These are phyloP conservation scores for Filosporella fistucella DNA, from an alignment of 495 filamentous ascomycete genomes.

Conservation along the genomic window DNA sequence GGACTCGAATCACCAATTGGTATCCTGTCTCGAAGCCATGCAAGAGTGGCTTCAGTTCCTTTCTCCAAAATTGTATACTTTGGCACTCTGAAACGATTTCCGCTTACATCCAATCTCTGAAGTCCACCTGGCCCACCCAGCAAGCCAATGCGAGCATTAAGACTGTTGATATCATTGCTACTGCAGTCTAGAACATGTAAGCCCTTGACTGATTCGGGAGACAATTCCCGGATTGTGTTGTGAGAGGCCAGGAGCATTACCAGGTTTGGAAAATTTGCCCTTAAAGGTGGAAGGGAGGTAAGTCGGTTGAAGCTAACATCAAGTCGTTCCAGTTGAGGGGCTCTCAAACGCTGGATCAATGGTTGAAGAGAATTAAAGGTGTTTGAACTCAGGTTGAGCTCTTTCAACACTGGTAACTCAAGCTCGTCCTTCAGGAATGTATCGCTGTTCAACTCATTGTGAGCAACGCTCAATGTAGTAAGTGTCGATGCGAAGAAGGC, in stretches of 20 bases:
- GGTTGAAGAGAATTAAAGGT: constrained; percentile 60
- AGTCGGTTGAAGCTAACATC: constrained; percentile 80
- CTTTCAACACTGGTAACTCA: constrained; percentile 66
- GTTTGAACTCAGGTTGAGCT: constrained; percentile 68
- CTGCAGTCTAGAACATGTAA: constrained; percentile 70
- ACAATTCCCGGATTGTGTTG: constrained; percentile 68
- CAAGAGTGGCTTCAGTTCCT: constrained; percentile 80
- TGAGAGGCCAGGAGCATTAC: constrained; percentile 65
- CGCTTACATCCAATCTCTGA: constrained; percentile 56
- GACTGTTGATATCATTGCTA: constrained; percentile 73
- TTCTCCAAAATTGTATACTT: constrained; percentile 79
- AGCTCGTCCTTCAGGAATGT: constrained; percentile 56
- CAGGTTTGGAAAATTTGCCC: constrained; percentile 59
- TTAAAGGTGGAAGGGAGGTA: constrained; percentile 52
- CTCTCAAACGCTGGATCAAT: constrained; percentile 57
- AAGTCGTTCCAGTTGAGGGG: constrained; percentile 67
- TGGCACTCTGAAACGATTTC: constrained; percentile 84
- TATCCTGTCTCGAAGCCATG: constrained; percentile 77
- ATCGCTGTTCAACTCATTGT: constrained; percentile 66
- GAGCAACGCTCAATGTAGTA: constrained; percentile 70
- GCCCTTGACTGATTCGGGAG: constrained; percentile 69
- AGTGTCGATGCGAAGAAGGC: constrained; percentile 62
- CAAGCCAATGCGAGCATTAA: constrained; percentile 76
- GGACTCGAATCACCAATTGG: constrained; percentile 50
- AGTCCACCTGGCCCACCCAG: constrained; percentile 54